These are phyloP conservation scores for Pseudocercospora eumusae DNA, from an alignment of 2,329 filamentous ascomycete species.

Conservation along the genomic window DNA sequence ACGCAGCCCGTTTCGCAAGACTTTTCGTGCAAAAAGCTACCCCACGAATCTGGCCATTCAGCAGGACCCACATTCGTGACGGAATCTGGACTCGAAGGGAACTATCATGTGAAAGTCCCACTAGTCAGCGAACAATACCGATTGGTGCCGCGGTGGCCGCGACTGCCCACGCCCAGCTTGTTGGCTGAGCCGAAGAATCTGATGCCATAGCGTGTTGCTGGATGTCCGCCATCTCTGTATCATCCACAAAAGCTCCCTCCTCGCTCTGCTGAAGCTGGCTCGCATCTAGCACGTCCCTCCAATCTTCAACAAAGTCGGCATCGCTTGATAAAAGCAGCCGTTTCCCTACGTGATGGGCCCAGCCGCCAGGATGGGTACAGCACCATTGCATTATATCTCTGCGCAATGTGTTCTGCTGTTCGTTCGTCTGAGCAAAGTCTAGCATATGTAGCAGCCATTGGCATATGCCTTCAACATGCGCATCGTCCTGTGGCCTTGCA, in stretches of 20 bases:
- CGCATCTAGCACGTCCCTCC: slow-evolving; percentile 42
- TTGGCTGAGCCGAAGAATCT: neutral
- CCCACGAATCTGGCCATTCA: neutral
- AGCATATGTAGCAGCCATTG: slow-evolving; percentile 55
- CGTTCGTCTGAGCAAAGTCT: slow-evolving; percentile 31
- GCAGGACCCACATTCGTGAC: neutral
- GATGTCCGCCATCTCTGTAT: slow-evolving; percentile 13
- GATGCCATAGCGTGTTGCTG: neutral
- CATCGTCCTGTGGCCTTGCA: slow-evolving; percentile 31
- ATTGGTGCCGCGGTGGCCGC: slow-evolving; percentile 23
- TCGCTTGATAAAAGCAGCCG: slow-evolving; percentile 35
- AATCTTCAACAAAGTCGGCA: slow-evolving; percentile 31
- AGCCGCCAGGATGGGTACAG: slow-evolving; percentile 42
- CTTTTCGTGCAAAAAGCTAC: neutral
- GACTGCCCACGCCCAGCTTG: slow-evolving; percentile 23
- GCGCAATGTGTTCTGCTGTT: slow-evolving; percentile 14
- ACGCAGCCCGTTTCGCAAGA: neutral
- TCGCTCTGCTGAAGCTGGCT: slow-evolving; percentile 25
- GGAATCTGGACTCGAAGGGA: neutral
- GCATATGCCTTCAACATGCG: slow-evolving; percentile 47
- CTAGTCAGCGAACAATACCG: slow-evolving; percentile 23
- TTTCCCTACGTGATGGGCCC: slow-evolving; percentile 43
- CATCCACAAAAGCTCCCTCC: slow-evolving; percentile 5
- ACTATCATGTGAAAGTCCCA: slow-evolving; percentile 16
- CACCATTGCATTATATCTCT: slow-evolving; percentile 36